Evolutionary conservation across 73 alveolate species (phyloP), one percentile per base, ranked within the genome.

Genomic region (Paramecium biaurelia): DNA sequence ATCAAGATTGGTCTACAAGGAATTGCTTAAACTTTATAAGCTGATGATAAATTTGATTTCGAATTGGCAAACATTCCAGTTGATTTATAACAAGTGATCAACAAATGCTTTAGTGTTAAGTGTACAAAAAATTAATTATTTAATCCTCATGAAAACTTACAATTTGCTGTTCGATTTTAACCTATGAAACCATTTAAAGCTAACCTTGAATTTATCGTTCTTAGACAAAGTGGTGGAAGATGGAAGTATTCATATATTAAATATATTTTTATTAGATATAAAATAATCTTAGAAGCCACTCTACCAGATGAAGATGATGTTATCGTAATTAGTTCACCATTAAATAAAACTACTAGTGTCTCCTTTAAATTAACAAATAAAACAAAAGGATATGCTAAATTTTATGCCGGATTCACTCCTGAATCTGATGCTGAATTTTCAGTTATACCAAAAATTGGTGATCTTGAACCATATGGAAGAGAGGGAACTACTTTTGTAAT

Each of bases 221-320:
- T 97, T 86, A 97, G 98, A 93, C 85, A 96, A 92, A 92, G 97
- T 28, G 99, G 99, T 49, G 99, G 99, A 6, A 95, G 99, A 92
- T 98, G 99, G 99, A 98, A 97, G 92, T 98, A 97, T 12, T 47
- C 26, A 53, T 18, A 53, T 18, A 1, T 53, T 63, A 6, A 24
- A 57, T 57, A 9, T 6, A 21, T 57, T 10, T 32, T 12, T 63
- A 12, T 26, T 63, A 63, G 84, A 63, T 63, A 97, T 94, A 98
- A 97, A 92, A 95, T 97, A 24, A 85, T 94, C 7, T 95, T 98
- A 92, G 99, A 98, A 86, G 98, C 99, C 7, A 92, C 97, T 5
- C 98, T 95, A 42, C 99, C 99, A 14, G 99, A 98, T 67, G 99
- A 95, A 24, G 99, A 98, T 95, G 99, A 98, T 93, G 96, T 98